phyloP scores from a whole-genome alignment of 2,329 filamentous ascomycete genomes.

The Huntiella moniliformis region DNA sequence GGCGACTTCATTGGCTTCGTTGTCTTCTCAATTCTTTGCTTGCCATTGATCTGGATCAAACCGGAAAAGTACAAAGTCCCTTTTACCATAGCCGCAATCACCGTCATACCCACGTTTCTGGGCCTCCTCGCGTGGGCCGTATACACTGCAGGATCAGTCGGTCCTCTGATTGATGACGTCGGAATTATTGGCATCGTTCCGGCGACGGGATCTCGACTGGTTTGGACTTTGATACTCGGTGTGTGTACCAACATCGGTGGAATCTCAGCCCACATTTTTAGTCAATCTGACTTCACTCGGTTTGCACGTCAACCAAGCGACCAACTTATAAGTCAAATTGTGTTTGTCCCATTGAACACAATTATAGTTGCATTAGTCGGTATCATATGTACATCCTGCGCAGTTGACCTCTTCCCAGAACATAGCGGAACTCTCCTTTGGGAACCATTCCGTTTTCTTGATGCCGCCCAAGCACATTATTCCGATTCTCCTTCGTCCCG shows the following conservation, averaged over 20 bases:
- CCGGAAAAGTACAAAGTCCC: constrained; percentile 30
- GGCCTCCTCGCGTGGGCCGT: constrained; percentile 30
- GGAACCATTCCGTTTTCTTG: constrained; percentile 29
- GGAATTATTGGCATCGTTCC: constrained; percentile 15
- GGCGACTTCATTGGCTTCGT: constrained; percentile 23
- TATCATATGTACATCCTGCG: constrained; percentile 24
- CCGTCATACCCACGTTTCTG: constrained; percentile 21
- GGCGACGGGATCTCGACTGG: constrained; percentile 11
- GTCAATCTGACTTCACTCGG: constrained; percentile 17
- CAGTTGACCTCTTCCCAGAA: constrained; percentile 25
- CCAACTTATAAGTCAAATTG: constrained; percentile 19
- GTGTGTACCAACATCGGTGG: constrained; percentile 17
- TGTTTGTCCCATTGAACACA: constrained; percentile 25
- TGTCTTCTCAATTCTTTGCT: constrained; percentile 23
- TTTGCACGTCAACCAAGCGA: constrained; percentile 14
- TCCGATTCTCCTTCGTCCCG: constrained; percentile 14
- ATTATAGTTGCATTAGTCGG: constrained; percentile 15
- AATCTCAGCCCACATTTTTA: constrained; percentile 17
- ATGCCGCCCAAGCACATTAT: constrained; percentile 22
- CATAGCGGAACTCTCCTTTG: constrained; percentile 21
- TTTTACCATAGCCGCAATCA: constrained; percentile 25
- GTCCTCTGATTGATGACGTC: constrained; percentile 20
- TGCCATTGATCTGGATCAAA: constrained; percentile 28
- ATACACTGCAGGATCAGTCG: constrained; percentile 22
- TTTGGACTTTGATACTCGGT: constrained; percentile 18